phyloP scores from a whole-genome alignment of 2,329 filamentous ascomycete genomes.

The Colletotrichum falcatum region DNA sequence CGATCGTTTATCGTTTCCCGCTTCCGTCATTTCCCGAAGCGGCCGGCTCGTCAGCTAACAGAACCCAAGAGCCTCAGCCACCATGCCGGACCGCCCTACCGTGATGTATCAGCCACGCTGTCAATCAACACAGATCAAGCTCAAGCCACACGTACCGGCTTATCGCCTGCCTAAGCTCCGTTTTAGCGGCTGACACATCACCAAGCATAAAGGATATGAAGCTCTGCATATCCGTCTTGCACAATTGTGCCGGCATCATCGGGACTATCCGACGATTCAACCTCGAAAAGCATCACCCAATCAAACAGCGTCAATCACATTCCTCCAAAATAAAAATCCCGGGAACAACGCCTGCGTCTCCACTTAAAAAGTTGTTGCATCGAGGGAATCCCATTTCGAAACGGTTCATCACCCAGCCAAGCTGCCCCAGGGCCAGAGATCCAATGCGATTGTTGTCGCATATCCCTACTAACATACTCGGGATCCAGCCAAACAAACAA shows the following conservation, averaged over 20 bases:
- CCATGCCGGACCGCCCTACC: neutral
- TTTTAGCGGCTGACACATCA: constrained; percentile 1
- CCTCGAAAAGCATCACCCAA: neutral
- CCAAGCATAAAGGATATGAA: neutral
- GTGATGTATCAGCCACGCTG: neutral
- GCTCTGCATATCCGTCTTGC: neutral
- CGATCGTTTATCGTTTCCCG: constrained; percentile 17
- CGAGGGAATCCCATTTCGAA: constrained; percentile 12
- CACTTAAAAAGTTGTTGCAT: constrained; percentile 36
- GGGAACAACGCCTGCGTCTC: constrained; percentile 1
- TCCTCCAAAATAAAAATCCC: constrained; percentile 10
- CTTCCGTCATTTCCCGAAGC: constrained; percentile 40
- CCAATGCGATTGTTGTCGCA: constrained; percentile 22
- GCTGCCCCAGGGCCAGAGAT: constrained; percentile 17
- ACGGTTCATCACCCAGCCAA: constrained; percentile 15
- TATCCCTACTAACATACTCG: constrained; percentile 8
- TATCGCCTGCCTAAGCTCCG: neutral
- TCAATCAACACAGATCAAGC: neutral
- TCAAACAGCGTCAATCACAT: constrained; percentile 29
- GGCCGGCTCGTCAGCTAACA: constrained; percentile 16
- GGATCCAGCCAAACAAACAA: neutral
- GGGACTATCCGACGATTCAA: neutral
- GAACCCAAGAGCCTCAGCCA: constrained; percentile 14
- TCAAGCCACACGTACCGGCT: neutral
- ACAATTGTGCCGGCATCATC: constrained; percentile 21